These are phyloP conservation scores for Lachancea quebecensis DNA, from an alignment of 805 yeast genomes.

Conservation along the genomic window DNA sequence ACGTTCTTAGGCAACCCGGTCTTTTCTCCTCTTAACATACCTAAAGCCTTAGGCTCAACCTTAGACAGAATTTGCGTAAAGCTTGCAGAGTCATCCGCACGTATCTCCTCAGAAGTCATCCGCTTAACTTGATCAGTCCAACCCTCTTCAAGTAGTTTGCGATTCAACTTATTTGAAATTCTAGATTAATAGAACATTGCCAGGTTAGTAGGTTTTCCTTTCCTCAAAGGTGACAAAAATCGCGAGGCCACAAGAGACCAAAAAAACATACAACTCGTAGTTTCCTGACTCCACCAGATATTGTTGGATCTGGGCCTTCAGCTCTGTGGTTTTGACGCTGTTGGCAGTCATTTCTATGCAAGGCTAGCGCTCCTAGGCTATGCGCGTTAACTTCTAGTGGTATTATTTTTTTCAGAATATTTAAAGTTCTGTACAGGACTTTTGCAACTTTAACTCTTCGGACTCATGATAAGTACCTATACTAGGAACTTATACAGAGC, in stretches of 20 bases:
- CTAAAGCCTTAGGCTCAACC: constrained; percentile 60
- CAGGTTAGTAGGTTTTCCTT: constrained; percentile 10
- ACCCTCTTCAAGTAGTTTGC: constrained; percentile 66
- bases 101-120: constrained; percentile 43
- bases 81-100: constrained; percentile 38
- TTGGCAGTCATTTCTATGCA: constrained; percentile 5
- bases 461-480: neutral
- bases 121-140: constrained; percentile 75
- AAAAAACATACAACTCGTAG: constrained; percentile 49
- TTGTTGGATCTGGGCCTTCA: constrained; percentile 59
- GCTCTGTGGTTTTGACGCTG: constrained; percentile 12
- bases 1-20: too few relatives aligned
- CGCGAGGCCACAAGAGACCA: too few relatives aligned
- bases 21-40: constrained; percentile 27
- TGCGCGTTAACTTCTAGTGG: neutral
- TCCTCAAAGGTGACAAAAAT: neutral
- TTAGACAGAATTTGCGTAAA: constrained; percentile 46
- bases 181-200: constrained; percentile 17
- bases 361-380: neutral
- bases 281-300: constrained; percentile 71
- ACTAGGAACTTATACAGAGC: neutral
- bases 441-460: too few relatives aligned
- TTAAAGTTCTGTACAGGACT: too few relatives aligned
- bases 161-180: constrained; percentile 55
- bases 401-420: neutral